A percentile compares a stretch with the other conserved stretches of the same genome.
Evolutionary conservation across 2,329 filamentous ascomycete species (phyloP).

Genomic region (Ophiosphaerella korrae): DNA sequence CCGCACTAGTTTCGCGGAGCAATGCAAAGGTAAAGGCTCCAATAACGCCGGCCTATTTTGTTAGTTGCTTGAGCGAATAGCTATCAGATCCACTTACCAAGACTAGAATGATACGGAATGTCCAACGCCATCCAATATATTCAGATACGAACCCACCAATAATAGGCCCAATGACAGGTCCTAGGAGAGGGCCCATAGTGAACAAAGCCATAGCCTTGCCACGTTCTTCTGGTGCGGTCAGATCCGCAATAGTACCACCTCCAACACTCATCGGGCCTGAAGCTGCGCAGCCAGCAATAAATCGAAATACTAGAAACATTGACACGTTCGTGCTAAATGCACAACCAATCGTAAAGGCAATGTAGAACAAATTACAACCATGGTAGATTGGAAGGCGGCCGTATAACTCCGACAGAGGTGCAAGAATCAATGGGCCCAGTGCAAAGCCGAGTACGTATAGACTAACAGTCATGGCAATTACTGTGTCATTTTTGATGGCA

Average conservation of each 20-base stretch:
- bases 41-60: background rate
- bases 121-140: conserved; percentile 22
- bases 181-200: conserved; percentile 18
- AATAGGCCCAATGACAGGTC: conserved; percentile 24
- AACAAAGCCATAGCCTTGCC: conserved; percentile 29
- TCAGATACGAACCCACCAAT: conserved; percentile 20
- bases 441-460: conserved; percentile 35
- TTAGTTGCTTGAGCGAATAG: no score
- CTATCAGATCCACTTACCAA: no score
- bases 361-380: conserved; percentile 62
- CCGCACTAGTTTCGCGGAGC: conserved; percentile 26
- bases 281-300: conserved; percentile 44
- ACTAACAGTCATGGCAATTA: conserved; percentile 19
- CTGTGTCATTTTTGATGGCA: no score
- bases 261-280: no score
- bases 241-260: conserved; percentile 26
- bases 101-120: conserved; percentile 8
- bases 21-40: conserved; percentile 48
- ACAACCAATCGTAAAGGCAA: conserved; percentile 61
- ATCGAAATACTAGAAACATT: conserved; percentile 54
- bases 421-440: conserved; percentile 31
- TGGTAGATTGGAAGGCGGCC: conserved; percentile 54
- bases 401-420: conserved; percentile 34
- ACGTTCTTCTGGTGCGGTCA: conserved; percentile 23
- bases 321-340: conserved; percentile 54